Evolutionary conservation across 179 eudicot species (phyloP).

Genomic region (Patellifolia procumbens): DNA sequence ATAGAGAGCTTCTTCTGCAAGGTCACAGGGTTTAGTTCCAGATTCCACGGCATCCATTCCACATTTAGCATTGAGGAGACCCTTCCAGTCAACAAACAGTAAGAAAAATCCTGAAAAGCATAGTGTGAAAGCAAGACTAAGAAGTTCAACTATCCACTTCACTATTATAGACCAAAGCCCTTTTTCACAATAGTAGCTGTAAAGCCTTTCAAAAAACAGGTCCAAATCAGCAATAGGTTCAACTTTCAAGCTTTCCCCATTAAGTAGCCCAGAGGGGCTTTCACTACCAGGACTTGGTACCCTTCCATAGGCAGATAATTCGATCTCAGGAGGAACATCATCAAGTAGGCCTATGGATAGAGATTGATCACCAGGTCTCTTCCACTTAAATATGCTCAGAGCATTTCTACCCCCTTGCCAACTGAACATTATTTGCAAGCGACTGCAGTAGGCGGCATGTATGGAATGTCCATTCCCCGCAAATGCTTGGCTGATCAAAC

Average conservation of each 20-base stretch:
- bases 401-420: conserved; percentile 68
- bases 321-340: conserved; percentile 67
- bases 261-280: conserved; percentile 93
- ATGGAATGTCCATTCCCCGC: conserved; percentile 66
- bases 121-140: conserved; percentile 87
- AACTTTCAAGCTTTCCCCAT: conserved; percentile 75
- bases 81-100: conserved; percentile 93
- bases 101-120: conserved; percentile 93
- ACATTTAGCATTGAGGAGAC: conserved; percentile 92
- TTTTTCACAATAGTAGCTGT: conserved; percentile 94
- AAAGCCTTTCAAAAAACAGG: conserved; percentile 85
- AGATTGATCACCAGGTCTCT: conserved; percentile 54
- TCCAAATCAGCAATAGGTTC: conserved; percentile 92
- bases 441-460: conserved; percentile 39
- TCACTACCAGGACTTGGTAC: conserved; percentile 90
- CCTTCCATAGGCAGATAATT: conserved; percentile 69
- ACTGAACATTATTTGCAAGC: conserved; percentile 71
- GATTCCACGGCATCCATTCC: conserved; percentile 96
- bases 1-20: conserved; percentile 86
- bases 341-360: conserved; percentile 57
- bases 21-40: conserved; percentile 83
- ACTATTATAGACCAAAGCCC: conserved; percentile 98
- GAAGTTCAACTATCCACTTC: conserved; percentile 93
- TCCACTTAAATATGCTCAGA: conserved; percentile 64
- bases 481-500: conserved; percentile 32